These are phyloP conservation scores for Fistulifera solaris DNA, from an alignment of 108 stramenopile genomes.

Conservation along the genomic window DNA sequence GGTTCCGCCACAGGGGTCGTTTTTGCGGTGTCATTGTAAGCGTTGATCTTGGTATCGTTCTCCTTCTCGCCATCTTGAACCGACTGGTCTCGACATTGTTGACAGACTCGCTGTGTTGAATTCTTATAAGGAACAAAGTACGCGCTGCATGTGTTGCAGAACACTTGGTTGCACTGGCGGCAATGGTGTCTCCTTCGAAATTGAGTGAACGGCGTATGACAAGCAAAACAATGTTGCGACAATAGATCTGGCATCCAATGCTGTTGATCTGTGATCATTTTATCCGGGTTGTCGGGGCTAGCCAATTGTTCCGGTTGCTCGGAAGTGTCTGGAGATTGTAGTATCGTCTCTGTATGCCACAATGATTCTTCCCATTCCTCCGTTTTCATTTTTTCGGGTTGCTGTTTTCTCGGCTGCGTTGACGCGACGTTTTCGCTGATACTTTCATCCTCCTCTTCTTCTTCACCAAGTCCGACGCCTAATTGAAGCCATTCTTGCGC, in stretches of 20 bases:
- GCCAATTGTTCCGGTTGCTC: constrained; percentile 2
- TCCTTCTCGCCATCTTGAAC: constrained; percentile 21
- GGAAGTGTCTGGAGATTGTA: neutral
- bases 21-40: neutral
- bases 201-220: constrained; percentile 89
- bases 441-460: constrained; percentile 1
- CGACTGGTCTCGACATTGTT: constrained; percentile 70
- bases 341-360: neutral
- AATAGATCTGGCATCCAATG: constrained; percentile 93
- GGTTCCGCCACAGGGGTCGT: neutral
- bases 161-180: constrained; percentile 96
- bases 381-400: neutral
- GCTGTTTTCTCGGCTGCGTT: neutral
- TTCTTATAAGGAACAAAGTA: constrained; percentile 58
- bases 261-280: constrained; percentile 37
- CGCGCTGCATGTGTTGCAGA: constrained; percentile 88
- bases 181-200: constrained; percentile 95
- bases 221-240: constrained; percentile 89
- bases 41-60: neutral
- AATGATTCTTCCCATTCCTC: neutral
- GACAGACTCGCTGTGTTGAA: constrained; percentile 54
- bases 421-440: neutral
- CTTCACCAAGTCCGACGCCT: constrained; percentile 4
- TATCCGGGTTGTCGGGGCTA: neutral
- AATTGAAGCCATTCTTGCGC: constrained; percentile 11